Conservation (phyloP, 257 asterid genomes). For the Osmanthus fragrans region DNA sequence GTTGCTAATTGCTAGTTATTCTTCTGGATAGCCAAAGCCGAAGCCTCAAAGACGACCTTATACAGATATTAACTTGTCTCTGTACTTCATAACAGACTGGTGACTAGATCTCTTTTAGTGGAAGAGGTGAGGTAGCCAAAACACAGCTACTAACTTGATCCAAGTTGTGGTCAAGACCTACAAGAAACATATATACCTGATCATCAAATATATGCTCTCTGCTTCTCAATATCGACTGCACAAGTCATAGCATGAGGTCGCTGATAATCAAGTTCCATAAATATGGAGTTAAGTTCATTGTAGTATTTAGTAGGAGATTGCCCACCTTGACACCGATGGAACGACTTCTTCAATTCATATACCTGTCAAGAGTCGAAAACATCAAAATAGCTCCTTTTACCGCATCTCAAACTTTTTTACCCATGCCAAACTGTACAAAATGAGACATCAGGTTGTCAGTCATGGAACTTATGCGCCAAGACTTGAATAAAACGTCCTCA, state of each 20-base stretch:
- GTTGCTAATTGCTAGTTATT: neutral
- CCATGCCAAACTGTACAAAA: neutral
- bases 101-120: neutral
- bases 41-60: neutral
- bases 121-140: neutral
- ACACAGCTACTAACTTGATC: neutral
- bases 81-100: neutral
- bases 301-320: neutral
- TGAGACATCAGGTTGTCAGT: neutral
- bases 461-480: neutral
- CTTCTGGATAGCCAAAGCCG: neutral
- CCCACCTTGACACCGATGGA: neutral
- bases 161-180: neutral
- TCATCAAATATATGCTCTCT: neutral
- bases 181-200: neutral
- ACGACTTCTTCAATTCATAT: neutral
- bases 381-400: too few species aligned
- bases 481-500: neutral
- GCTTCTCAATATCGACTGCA: neutral
- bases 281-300: neutral
- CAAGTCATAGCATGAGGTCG: neutral
- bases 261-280: neutral
- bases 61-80: neutral
- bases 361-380: too few species aligned
- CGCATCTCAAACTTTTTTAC: too few species aligned